Evolutionary conservation across 177 flowering plant genomes (phyloP), one percentile per base, ranked within the genome.

Genomic region (Vitis hybrid): DNA sequence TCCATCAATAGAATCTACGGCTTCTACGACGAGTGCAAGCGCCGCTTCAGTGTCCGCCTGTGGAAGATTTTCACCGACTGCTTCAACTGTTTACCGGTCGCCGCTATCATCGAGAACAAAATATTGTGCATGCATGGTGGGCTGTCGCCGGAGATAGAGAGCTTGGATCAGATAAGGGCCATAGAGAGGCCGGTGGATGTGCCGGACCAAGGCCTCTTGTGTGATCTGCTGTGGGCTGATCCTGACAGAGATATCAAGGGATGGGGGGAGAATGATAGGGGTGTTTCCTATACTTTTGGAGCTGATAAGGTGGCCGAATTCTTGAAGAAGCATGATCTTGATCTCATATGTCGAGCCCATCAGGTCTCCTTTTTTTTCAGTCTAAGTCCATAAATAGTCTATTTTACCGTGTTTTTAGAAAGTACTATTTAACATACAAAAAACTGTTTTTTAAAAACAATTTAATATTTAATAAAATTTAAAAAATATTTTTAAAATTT

Each of bases 1-100:
- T 86, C 89, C 1, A 86, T 87, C 67, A 88, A 88, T 79, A 68
- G 91, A 68, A 88, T 88, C 69, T 88, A 88, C 56, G 91, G 91
- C 1, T 88, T 88, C 78, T 88, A 88, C 54, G 91, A 88, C 32
- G 91, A 88, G 56, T 88, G 91, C 77, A 88, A 88, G 67, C 82
- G 89, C 4, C 69, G 91, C 1, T 86, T 83, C 73, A 88, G 85
- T 64, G 88, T 86, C 48, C 86, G 91, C 1, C 77, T 88, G 0
- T 88, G 91, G 91, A 84, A 79, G 75, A 63, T 73, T 20, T 88
- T 84, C 65, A 87, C 89, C 0, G 89, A 86, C 35, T 86, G 89
- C 75, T 87, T 87, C 83, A 87, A 88, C 69, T 88, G 90, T 53
- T 63, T 88, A 78, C 91, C 91, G 0, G 88, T 85, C 49, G 82